A percentile compares a stretch with the other conserved stretches of the same genome.
Conservation (phyloP, 129 eudicot species). For the Artemisia annua region DNA sequence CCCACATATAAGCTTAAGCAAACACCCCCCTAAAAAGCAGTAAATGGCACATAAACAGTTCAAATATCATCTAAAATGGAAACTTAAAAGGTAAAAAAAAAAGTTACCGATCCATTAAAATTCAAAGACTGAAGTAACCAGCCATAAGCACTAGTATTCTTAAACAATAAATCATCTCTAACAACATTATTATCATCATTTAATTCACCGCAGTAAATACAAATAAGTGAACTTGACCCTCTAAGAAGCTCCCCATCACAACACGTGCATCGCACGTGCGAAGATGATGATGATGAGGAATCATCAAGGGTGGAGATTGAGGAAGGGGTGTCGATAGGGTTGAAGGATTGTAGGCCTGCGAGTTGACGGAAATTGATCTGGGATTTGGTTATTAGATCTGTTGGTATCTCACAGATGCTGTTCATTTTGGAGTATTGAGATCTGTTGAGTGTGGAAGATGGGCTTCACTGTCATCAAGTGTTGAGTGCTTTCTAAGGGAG, state of each 20-base stretch:
- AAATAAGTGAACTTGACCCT: constrained; percentile 62
- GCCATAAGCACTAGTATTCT: constrained; percentile 47
- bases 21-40: too few relatives aligned
- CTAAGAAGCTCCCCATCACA: constrained; percentile 71
- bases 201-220: constrained; percentile 66
- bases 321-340: constrained; percentile 46
- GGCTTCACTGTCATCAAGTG: too few relatives aligned
- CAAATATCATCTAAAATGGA: too few relatives aligned
- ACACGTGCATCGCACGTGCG: constrained; percentile 50
- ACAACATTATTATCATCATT: constrained; percentile 52
- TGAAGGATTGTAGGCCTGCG: constrained; percentile 54
- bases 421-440: constrained; percentile 45
- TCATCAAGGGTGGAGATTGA: constrained; percentile 44
- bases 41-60: too few relatives aligned
- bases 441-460: too few relatives aligned
- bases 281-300: constrained; percentile 41
- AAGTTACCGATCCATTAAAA: constrained; percentile 75
- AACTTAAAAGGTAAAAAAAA: too few relatives aligned
- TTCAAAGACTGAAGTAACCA: constrained; percentile 70
- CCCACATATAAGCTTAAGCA: too few relatives aligned
- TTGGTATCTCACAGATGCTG: constrained; percentile 36
- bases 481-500: too few relatives aligned
- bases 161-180: constrained; percentile 56
- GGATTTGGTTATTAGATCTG: constrained; percentile 54
- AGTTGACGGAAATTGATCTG: constrained; percentile 55